Percentiles rank a stretch among this genome's conserved stretches.
Conservation (phyloP, 2,329 filamentous ascomycete genomes). For the Exophiala dermatitidis region DNA sequence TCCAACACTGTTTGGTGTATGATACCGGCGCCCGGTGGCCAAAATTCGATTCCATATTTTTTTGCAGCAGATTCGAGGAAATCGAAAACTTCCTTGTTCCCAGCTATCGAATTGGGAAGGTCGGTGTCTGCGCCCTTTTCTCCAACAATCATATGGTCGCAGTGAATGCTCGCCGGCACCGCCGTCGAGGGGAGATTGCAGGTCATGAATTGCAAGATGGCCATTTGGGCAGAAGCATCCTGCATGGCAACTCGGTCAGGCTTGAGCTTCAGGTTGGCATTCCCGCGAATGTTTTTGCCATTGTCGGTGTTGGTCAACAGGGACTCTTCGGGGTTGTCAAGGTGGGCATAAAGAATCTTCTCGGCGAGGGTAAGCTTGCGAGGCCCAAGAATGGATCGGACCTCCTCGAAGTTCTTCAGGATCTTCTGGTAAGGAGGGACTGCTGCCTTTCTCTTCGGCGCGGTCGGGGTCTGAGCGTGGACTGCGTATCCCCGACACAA, state of each 20-base stretch:
- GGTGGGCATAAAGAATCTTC: slow-evolving; percentile 96
- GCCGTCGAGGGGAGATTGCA: slow-evolving; percentile 83
- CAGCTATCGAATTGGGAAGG: slow-evolving; percentile 73
- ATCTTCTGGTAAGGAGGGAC: slow-evolving; percentile 78
- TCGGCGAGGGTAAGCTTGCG: slow-evolving; percentile 77
- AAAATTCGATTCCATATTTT: slow-evolving; percentile 92
- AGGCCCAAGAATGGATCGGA: slow-evolving; percentile 63
- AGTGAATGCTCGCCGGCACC: slow-evolving; percentile 95
- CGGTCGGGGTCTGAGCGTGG: slow-evolving; percentile 12
- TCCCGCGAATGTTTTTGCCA: slow-evolving; percentile 74
- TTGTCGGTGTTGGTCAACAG: slow-evolving; percentile 75
- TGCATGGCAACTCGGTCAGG: slow-evolving; percentile 98
- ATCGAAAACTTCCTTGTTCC: slow-evolving; percentile 95
- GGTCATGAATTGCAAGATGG: slow-evolving; percentile 95
- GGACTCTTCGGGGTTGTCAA: slow-evolving; percentile 82
- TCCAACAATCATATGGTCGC: slow-evolving; percentile 97
- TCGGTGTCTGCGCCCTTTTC: slow-evolving; percentile 83
- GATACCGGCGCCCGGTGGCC: slow-evolving; percentile 87
- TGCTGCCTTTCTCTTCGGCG: slow-evolving; percentile 21
- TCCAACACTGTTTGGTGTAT: slow-evolving; percentile 97
- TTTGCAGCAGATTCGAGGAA: slow-evolving; percentile 88
- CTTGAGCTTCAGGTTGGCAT: slow-evolving; percentile 91
- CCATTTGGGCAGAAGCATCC: slow-evolving; percentile 98
- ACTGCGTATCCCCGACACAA: slow-evolving; percentile 21
- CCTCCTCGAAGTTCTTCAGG: slow-evolving; percentile 66